These are phyloP conservation scores for Proliferodiscus dingleyae DNA, from an alignment of 2,329 filamentous ascomycete genomes.

Conservation along the genomic window DNA sequence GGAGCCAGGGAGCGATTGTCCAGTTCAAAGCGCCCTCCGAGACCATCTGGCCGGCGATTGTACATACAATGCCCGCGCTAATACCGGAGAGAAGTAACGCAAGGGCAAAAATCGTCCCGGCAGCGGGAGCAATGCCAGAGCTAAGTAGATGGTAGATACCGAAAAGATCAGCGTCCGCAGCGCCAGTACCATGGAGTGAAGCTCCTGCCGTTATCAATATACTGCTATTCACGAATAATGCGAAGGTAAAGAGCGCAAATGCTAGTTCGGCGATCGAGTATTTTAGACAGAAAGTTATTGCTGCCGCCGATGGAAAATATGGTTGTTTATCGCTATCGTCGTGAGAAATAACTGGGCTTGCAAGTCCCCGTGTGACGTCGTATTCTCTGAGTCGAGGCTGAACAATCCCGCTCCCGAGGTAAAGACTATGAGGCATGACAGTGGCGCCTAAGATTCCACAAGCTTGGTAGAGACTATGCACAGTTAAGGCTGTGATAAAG, in stretches of 20 bases:
- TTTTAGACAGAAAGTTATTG: conserved; percentile 70
- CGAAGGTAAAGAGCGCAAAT: conserved; percentile 74
- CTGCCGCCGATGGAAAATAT: conserved; percentile 66
- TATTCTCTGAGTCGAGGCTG: conserved; percentile 62
- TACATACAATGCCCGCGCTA: conserved; percentile 81
- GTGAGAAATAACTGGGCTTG: conserved; percentile 27
- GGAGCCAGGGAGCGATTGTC: conserved; percentile 71
- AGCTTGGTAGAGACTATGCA: conserved; percentile 55
- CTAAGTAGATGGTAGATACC: conserved; percentile 71
- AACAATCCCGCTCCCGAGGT: conserved; percentile 64
- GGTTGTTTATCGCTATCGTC: conserved; percentile 40
- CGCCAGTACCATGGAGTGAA: conserved; percentile 53
- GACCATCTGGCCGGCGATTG: conserved; percentile 86
- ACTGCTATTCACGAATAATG: conserved; percentile 77
- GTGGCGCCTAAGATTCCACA: conserved; percentile 76
- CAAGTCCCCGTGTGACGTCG: conserved; percentile 52
- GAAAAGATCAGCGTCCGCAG: conserved; percentile 71
- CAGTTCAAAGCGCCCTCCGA: conserved; percentile 76
- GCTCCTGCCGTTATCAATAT: conserved; percentile 80
- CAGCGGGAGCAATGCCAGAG: conserved; percentile 63
- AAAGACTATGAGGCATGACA: conserved; percentile 66
- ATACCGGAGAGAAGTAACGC: conserved; percentile 76
- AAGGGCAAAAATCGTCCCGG: conserved; percentile 79
- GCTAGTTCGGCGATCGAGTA: conserved; percentile 68
- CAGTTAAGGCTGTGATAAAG: conserved; percentile 15